These are phyloP conservation scores for Cornus controversa DNA, from an alignment of 148 eudicot genomes.

Conservation along the genomic window DNA sequence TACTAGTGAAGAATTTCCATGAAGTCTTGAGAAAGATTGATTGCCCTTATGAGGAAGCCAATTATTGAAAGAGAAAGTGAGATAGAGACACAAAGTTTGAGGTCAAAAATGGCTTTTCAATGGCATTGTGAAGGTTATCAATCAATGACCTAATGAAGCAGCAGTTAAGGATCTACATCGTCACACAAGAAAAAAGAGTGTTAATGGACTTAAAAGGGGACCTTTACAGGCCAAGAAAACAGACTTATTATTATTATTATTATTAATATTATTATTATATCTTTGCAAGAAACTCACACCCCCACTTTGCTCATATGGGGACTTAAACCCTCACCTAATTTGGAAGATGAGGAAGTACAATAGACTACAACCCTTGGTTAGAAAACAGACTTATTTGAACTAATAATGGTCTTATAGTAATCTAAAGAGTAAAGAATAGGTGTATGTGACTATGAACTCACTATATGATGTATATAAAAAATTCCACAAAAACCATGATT, in stretches of 20 bases:
- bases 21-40: not conserved
- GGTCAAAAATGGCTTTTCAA: not conserved
- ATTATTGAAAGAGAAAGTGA: not conserved
- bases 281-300: too few species aligned
- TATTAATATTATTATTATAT: too few species aligned
- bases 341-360: too few species aligned
- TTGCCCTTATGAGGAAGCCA: not conserved
- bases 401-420: not conserved
- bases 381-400: not conserved
- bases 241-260: not conserved
- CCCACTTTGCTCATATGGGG: too few species aligned
- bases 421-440: too few species aligned
- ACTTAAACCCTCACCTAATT: too few species aligned
- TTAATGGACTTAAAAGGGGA: not conserved
- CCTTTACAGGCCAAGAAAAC: not conserved
- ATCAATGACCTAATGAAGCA: not conserved
- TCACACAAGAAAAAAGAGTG: not conserved
- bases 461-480: too few species aligned
- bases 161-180: not conserved
- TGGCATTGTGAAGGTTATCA: not conserved
- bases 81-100: too few species aligned
- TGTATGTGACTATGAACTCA: not conserved
- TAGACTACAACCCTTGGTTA: too few species aligned
- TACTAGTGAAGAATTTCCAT: not conserved
- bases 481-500: not conserved